A percentile compares a stretch with the other conserved stretches of the same genome.
These are phyloP conservation scores for Closterium sp. DNA, from an alignment of 139 green algal genomes.

Conservation along the genomic window DNA sequence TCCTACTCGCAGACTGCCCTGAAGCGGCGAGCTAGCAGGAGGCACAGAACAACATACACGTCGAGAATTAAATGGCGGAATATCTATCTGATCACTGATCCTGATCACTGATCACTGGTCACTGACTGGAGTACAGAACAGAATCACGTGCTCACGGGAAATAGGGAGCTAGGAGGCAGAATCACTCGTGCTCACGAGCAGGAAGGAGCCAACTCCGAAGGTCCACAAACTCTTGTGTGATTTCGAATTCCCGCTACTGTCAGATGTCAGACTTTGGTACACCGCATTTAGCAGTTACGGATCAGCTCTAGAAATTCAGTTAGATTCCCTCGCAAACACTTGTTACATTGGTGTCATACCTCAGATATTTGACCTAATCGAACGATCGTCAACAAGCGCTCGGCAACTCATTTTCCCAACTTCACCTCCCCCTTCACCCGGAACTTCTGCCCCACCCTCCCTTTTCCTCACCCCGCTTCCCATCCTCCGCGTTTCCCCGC, in stretches of 20 bases:
- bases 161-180: no score
- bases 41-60: not conserved
- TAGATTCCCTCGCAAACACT: no score
- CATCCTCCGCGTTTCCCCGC: no score
- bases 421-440: not conserved
- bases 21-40: not conserved
- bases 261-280: not conserved
- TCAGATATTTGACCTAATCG: not conserved
- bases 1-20: not conserved
- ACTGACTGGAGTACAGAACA: no score
- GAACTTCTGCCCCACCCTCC: not conserved
- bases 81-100: no score
- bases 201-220: not conserved
- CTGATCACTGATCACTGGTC: no score
- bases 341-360: not conserved
- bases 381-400: not conserved
- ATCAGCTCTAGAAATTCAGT: not conserved
- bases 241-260: not conserved
- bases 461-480: not conserved
- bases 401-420: not conserved
- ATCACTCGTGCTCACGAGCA: no score
- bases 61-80: no score
- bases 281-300: not conserved
- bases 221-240: not conserved
- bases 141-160: no score